Evolutionary conservation across 1,139 yeast genomes (phyloP), one percentile per base, ranked within the genome.

Genomic region (Blastobotrys ciferrii): DNA sequence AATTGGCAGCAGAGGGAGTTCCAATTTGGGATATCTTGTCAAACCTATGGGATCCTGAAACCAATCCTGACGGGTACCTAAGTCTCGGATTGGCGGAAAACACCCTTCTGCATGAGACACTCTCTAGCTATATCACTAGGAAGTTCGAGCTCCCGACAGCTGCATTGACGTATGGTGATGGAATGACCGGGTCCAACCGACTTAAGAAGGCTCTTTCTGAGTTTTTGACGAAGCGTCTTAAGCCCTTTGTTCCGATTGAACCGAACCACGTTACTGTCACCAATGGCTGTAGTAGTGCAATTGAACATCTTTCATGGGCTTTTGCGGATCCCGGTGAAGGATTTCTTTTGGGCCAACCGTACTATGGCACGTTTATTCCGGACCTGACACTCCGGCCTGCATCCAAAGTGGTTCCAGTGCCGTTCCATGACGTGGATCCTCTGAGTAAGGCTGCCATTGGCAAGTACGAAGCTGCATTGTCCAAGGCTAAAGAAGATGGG

Each of bases 391-490:
- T 23, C 9, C 28, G 28, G 28, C 28, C 28, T 5, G 28, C 28
- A 9, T 23, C 28, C 28, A 23, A 23, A 9, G 63, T 58, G 13
- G 35, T 32, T 11, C 35, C 35, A 4, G 35, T 32, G 7, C n/a
- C n/a, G 5, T 32, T 32, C 35, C 14, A 32, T 32, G 15, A 32
- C 15, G 35, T 32, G n/a, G 35, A 32, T 32, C 35, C 35, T 7
- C 15, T 32, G 14, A 32, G 35, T 13, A 6, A 12, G 5, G 35
- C 5, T 11, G 35, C 35, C 7, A 13, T 32, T 32, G 35, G n/a
- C 4, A 32, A 32, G 15, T 32, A 32, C 13, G 35, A 32, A n/a
- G 5, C n/a, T 11, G 35, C 35, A 5, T n/a, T 32, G 7, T 13
- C 12, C n/a, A n/a, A 4, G 5, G n/a, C 15, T n/a, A 13, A n/a